Evolutionary conservation across 306 rosid genomes (phyloP), one percentile per base, ranked within the genome.

Genomic region (Cicer chorassanicum): DNA sequence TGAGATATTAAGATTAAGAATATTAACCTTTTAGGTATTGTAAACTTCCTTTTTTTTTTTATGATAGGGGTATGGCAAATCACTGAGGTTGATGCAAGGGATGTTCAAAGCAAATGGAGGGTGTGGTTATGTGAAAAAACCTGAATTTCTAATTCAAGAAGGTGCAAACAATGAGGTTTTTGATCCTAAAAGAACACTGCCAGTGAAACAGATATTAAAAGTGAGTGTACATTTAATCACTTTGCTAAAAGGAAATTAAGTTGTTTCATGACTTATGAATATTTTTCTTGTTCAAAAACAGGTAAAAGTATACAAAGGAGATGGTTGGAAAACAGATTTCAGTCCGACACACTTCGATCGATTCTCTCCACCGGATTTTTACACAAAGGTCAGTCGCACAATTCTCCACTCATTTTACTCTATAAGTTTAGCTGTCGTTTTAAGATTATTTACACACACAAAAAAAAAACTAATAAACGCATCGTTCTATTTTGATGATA

Each of bases 61-160:
- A 3, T 39, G 65, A 65, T 71, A 93, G 98, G 94, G 97, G 21
- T 82, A 84, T 70, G 97, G 86, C 1, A 93, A 86, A 87, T 83
- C 87, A 50, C 90, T 91, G 4, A 71, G 93, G 89, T 57, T 63
- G 75, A 89, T 91, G 98, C 91, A 84, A 39, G 98, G 97, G 80
- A 91, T 93, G 97, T 93, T 91, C 66, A 88, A 83, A 86, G 90
- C 89, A 62, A 93, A 93, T 74, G 98, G 98, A 67, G 94, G 88
- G 42, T 88, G 97, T 66, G 98, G 98, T 64, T 91, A 88, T 75
- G 81, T 93, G 63, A 93, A 88, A 68, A 93, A 88, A 62, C 97
- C 98, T 6, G 90, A 82, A 19, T 86, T 87, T 81, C 83, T 93
- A 53, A 54, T 87, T 65, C 39, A 74, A 67, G 18, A 7, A 88